Base-by-base conservation (phyloP, 2,329 filamentous ascomycete genomes). In the Penicillium hesseltinei region DNA sequence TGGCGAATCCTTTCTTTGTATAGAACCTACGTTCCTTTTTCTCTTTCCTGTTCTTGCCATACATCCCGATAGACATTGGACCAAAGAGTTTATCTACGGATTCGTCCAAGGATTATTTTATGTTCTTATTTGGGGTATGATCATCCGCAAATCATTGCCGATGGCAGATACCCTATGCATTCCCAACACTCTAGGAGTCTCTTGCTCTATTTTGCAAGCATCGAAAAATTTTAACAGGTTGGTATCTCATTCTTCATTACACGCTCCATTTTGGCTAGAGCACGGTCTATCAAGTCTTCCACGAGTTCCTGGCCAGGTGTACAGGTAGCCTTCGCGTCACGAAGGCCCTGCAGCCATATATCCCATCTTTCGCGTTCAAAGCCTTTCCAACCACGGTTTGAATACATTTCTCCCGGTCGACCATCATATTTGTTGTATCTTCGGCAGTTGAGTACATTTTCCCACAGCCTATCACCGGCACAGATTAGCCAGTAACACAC, bases 401-500 rank as follows among this genome's bases (percentile, higher is more conserved):
- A 40, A 27, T 49, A 54, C 27, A 40, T 25, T 9, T 49, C 51
- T 8, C 51, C 51, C 4, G 51, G 43, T 7, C 51, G 51, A 13
- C 51, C 51, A 49, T 54, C 51, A 19, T 54, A 54, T 5, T 49
- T 54, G 25, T 54, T 54, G 44, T 54, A 54, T 31, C 35, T 31
- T 4, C 51, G 44, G 6, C 17, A 11, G 11, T 54, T 54, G 29
- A 54, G 27, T 7, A 54, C 52, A 42, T 54, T 54, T 25, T 54
- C 36, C 52, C 52, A 54, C 7, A 54, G 21, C 35, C 52, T 48
- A 23, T 54, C 44, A 10, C 52, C 52, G n/a, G 52, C 52, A 42
- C 52, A 54, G 4, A 54, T 19, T n/a, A 54, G 19, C 52, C 52
- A 54, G 27, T 49, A 49, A 13, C 52, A 54, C 17, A 54, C 52